phyloP scores from a whole-genome alignment of 164 flowering plant genomes.

The Platanus orientalis region DNA sequence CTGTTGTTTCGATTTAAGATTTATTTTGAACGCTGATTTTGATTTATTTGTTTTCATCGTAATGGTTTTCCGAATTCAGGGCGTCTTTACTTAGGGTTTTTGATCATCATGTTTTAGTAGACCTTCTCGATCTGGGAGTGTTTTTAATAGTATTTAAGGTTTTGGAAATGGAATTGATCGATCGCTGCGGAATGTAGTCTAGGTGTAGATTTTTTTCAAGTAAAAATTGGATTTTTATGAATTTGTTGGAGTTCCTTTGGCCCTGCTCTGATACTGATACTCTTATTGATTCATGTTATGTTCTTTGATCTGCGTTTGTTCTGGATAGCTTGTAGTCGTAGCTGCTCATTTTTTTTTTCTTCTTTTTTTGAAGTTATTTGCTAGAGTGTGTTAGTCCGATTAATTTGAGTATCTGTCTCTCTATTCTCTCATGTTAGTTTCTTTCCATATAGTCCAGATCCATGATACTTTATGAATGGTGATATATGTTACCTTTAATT shows the following conservation, averaged over 20 bases:
- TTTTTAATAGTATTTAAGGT: neutral
- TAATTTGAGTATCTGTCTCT: neutral
- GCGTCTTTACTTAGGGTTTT: neutral
- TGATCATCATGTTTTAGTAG: neutral
- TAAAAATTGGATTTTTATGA: neutral
- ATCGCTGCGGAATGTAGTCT: neutral
- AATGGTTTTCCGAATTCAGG: neutral
- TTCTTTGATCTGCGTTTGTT: neutral
- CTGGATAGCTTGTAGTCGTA: neutral
- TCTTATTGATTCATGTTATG: neutral
- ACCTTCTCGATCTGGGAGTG: neutral
- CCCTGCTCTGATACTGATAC: too few relatives aligned
- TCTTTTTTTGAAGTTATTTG: neutral
- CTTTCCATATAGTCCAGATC: neutral
- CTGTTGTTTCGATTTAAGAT: neutral
- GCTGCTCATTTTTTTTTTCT: neutral
- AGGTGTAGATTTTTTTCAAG: neutral
- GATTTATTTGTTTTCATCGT: neutral
- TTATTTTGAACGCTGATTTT: neutral
- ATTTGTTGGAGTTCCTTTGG: too few relatives aligned
- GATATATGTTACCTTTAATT: neutral
- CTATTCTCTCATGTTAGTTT: neutral
- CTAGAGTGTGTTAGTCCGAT: neutral
- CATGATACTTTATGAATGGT: neutral
- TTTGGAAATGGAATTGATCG: neutral